Conservation (phyloP, 192 early-diverging fungal genomes). For the Rhizoclosmatium sp. region DNA sequence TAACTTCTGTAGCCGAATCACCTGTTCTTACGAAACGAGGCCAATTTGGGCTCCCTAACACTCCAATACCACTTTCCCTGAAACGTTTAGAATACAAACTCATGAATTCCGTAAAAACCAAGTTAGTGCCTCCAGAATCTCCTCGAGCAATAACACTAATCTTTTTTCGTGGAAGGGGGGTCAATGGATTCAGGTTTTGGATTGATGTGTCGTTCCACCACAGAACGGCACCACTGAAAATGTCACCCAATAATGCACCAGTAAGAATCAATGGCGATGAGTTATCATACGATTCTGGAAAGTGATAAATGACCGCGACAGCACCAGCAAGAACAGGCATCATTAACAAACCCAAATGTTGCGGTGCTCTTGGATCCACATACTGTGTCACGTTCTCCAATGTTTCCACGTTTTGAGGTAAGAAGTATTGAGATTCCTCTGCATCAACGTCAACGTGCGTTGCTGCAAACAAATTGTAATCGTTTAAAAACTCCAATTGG, state of each 20-base stretch:
- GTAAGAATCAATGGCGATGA: neutral
- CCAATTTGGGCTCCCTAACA: neutral
- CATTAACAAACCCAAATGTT: conserved; percentile 11
- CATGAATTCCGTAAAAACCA: neutral
- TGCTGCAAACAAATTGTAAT: neutral
- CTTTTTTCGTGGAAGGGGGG: neutral
- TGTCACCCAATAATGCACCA: neutral
- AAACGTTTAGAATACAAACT: neutral
- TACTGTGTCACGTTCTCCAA: neutral
- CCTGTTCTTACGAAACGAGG: neutral
- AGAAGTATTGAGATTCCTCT: neutral
- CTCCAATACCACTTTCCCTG: neutral
- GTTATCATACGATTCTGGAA: neutral
- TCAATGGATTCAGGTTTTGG: neutral
- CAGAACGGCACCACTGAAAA: neutral
- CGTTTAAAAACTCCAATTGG: neutral
- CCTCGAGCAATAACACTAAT: neutral
- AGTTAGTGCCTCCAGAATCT: neutral
- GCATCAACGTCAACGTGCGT: neutral
- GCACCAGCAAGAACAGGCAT: neutral
- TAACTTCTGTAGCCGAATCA: neutral
- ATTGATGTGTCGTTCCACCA: conserved; percentile 21
- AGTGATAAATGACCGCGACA: conserved; percentile 1
- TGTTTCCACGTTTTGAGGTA: neutral
- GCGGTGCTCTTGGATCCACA: neutral